Evolutionary conservation across 176 grass and related monocot genomes (phyloP).

Genomic region (Urochloa ruziziensis): DNA sequence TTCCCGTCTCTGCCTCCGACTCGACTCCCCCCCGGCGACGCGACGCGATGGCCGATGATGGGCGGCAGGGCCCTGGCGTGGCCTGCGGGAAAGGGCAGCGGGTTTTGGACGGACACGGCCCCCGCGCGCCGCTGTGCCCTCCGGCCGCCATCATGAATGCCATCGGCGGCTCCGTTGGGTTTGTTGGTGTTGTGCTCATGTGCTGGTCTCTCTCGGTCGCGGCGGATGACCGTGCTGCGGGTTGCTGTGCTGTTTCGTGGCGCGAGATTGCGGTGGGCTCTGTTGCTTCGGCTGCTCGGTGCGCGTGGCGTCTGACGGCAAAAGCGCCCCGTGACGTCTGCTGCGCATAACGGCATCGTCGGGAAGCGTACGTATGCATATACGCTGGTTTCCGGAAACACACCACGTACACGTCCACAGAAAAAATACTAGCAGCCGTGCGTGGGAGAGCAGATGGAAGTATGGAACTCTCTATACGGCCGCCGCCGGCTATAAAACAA

Average conservation of each 20-base stretch:
- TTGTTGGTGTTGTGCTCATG: not conserved
- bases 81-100: slow-evolving; percentile 9
- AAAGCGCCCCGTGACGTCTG: not conserved
- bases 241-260: not conserved
- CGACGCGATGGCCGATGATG: not conserved
- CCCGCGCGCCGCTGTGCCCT: not conserved
- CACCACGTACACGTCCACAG: not conserved
- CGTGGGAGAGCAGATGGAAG: no score
- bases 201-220: no score
- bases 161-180: not conserved
- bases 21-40: not conserved
- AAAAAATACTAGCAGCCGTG: not conserved
- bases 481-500: not conserved
- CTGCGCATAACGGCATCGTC: not conserved
- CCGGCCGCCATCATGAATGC: not conserved
- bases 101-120: slow-evolving; percentile 17
- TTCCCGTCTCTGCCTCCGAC: no score
- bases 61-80: not conserved
- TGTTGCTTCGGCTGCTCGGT: not conserved
- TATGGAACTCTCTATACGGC: not conserved
- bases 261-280: not conserved
- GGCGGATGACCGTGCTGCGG: not conserved
- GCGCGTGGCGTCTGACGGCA: not conserved
- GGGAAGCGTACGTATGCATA: not conserved
- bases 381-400: not conserved